phyloP scores from a whole-genome alignment of 371 early-diverging fungal genomes.

The Rhizomucor miehei region DNA sequence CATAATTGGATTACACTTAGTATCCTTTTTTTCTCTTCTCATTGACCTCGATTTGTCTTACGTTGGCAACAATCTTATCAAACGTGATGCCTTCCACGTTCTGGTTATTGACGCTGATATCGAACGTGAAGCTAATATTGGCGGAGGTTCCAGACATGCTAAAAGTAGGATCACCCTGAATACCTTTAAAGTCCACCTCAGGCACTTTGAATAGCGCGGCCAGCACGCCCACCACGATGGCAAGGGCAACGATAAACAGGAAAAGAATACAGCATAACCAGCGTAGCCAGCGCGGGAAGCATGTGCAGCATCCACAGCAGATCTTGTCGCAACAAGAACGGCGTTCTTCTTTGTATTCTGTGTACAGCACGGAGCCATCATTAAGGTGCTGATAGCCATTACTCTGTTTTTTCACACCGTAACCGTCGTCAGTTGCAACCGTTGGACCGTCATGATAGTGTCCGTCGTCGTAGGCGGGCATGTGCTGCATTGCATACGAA shows the following conservation, averaged over 20 bases:
- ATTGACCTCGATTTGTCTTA: conserved; percentile 22
- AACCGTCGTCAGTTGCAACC: conserved; percentile 10
- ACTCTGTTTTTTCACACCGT: conserved; percentile 6
- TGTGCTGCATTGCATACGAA: conserved; percentile 9
- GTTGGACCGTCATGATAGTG: not conserved
- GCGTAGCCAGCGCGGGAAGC: conserved; percentile 47
- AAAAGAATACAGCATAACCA: conserved; percentile 39
- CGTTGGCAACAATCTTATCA: conserved; percentile 49
- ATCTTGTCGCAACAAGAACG: conserved; percentile 42
- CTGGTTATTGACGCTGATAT: conserved; percentile 51
- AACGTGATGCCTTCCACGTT: conserved; percentile 56
- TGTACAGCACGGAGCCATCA: conserved; percentile 5
- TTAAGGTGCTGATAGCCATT: conserved; percentile 9
- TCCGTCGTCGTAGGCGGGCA: conserved; percentile 1
- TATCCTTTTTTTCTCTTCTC: too few species aligned
- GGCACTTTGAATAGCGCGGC: conserved; percentile 44
- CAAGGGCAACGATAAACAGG: conserved; percentile 34
- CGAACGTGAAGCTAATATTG: conserved; percentile 24
- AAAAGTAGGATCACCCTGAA: conserved; percentile 26
- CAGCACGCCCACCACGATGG: conserved; percentile 40
- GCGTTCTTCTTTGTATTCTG: conserved; percentile 1
- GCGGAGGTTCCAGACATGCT: conserved; percentile 23
- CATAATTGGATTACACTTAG: conserved; percentile 4
- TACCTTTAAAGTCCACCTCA: conserved; percentile 31
- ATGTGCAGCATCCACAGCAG: conserved; percentile 50